Base-by-base conservation (phyloP, 768 basidiomycete genomes). In the Rickenella mellea region DNA sequence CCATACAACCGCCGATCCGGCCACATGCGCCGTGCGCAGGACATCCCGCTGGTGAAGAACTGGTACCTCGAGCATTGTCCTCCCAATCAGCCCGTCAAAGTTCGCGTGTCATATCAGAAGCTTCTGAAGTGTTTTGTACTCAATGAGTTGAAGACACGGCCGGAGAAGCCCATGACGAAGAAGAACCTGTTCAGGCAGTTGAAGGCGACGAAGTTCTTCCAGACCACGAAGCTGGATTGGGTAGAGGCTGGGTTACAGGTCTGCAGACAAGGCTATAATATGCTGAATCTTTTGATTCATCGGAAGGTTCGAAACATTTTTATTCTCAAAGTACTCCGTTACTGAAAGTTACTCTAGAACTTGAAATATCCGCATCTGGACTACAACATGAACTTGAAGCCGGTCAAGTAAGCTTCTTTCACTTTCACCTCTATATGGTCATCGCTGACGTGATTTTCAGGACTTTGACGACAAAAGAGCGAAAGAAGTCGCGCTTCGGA, bases 191-290 rank as follows among this genome's bases (percentile, higher is more conserved):
- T 99, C 76, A 74, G 90, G 32, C 88, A 92, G 57, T 70, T 92
- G 44, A 98, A 97, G 65, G 83, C 88, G n/a, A 99, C 96, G 44
- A 98, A 98, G 64, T 99, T 99, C 67, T 99, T 99, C 81, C 96
- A 98, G 70, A 90, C 88, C 11, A 99, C 96, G 4, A 89, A 76
- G 50, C 65, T 99, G 51, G 96, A 99, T 62, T 99, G 96, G 96
- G 94, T 99, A 27, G 96, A 99, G 62, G 96, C 94, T 2, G 96
- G 96, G 51, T 65, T 99, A 47, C 96, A 99, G 63, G 94, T 99
- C 41, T 98, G 94, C 68, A 71, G 96, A 50, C 96, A 99, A 59
- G 96, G 96, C 29, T 99, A 96, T 68, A 99, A 98, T 67, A 99
- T 99, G 96, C 69, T 99, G 49, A 99, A 99, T 63, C 68, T 99